Evolutionary conservation across 1,284 basidiomycete species (phyloP), one percentile per base, ranked within the genome.

Genomic region (Xanthoconium separans): DNA sequence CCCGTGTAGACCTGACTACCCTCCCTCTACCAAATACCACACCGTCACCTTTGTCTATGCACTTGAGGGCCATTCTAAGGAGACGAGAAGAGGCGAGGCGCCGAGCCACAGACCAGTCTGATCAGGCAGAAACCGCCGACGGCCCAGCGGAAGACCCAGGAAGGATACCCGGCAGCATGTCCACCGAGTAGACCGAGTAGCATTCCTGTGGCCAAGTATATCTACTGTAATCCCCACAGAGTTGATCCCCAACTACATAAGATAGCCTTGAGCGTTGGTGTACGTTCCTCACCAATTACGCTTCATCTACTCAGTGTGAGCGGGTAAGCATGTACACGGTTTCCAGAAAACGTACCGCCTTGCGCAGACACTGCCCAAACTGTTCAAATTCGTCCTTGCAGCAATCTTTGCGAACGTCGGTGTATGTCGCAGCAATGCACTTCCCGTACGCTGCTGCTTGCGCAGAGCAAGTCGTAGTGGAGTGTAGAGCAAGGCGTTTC

Each of bases 321-420:
- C 33, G 53, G 40, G 53, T 53, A 47, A 42, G 34, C 20, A 15
- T 22, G 34, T 18, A 15, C 30, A 37, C 16, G 29, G 36, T 40
- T 39, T 42, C 16, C 16, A 41, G 37, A 16, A 24, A 48, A 74
- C 80, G 57, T 61, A 92, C 91, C 53, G 84, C 83, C 61, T 82
- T 76, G 44, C 83, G 82, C 43, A 93, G 68, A 68, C 91, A 94
- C 44, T 79, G 72, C 34, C 84, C 85, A 65, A 95, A 95, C 58
- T 80, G 80, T 7, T 77, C 77, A 59, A 93, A 95, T 69, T 94
- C 90, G 13, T 81, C 79, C 54, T 83, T 82, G 73, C 92, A 95
- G 53, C 81, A 79, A 63, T 91, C 88, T 69, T 86, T 86, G 58
- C 75, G 80, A 13, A 91, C 83, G 62, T 94, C 91, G 20, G 82